Evolutionary conservation across 768 basidiomycete species (phyloP).

Genomic region (Phlebiopsis flavidoalba): DNA sequence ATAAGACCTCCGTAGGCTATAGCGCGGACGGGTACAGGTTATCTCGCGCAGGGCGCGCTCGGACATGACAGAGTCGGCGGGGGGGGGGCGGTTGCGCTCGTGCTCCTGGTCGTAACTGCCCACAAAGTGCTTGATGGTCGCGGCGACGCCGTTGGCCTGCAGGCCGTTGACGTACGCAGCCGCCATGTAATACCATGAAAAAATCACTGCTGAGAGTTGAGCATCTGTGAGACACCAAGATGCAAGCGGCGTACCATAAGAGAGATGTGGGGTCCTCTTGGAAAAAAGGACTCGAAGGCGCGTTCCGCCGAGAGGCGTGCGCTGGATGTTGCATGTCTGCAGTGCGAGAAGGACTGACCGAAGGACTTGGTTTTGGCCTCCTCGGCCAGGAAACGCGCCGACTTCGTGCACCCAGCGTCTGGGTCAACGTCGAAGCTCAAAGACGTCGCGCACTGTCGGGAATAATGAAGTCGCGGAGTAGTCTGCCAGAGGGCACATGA

Average conservation of each 20-base stretch:
- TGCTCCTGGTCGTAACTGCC: constrained; percentile 72
- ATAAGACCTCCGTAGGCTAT: background rate
- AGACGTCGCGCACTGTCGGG: constrained; percentile 55
- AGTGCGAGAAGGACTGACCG: constrained; percentile 52
- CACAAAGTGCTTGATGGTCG: constrained; percentile 72
- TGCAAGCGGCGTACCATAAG: constrained; percentile 34
- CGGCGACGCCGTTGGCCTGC: constrained; percentile 59
- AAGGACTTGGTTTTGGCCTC: constrained; percentile 65
- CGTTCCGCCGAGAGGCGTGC: constrained; percentile 56
- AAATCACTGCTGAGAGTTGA: no score
- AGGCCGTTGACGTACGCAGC: constrained; percentile 67
- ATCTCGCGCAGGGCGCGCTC: constrained; percentile 65
- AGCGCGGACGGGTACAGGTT: constrained; percentile 56
- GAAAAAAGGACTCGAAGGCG: constrained; percentile 67
- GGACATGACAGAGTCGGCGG: constrained; percentile 59
- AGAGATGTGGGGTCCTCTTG: constrained; percentile 68
- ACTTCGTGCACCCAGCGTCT: constrained; percentile 47
- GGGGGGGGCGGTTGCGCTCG: constrained; percentile 51
- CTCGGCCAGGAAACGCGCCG: constrained; percentile 54
- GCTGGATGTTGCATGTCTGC: constrained; percentile 73
- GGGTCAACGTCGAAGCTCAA: constrained; percentile 69
- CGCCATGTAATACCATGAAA: constrained; percentile 52
- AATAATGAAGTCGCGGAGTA: no score
- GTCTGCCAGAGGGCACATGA: background rate
- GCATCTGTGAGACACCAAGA: no score